Evolutionary conservation across 192 early-diverging fungal species (phyloP).

Genomic region (Gryganskiella cystojenkinii): DNA sequence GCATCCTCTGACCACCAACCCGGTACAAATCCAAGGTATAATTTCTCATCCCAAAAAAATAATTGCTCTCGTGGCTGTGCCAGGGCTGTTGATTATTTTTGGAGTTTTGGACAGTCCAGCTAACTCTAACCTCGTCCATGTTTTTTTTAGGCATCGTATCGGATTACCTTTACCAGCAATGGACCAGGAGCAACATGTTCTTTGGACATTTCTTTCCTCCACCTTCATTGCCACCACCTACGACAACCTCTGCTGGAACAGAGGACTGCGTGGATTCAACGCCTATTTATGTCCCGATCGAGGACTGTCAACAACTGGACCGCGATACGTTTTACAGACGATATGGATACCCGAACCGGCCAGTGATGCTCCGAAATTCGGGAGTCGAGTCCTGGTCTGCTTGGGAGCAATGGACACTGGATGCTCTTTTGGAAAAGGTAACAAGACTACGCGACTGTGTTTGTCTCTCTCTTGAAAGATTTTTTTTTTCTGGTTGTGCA

Average conservation of each 20-base stretch:
- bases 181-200: constrained; percentile 49
- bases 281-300: constrained; percentile 31
- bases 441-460: no score
- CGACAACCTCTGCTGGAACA: background rate
- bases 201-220: constrained; percentile 53
- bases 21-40: constrained; percentile 29
- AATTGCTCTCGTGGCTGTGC: no score
- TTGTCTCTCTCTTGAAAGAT: background rate
- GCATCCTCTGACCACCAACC: constrained; percentile 26
- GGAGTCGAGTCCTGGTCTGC: constrained; percentile 56
- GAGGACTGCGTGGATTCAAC: constrained; percentile 5
- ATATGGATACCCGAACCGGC: constrained; percentile 44
- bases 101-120: background rate
- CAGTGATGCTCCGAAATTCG: constrained; percentile 51
- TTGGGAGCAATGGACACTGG: constrained; percentile 52
- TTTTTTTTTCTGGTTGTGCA: background rate
- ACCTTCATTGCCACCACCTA: constrained; percentile 19
- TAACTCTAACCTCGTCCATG: background rate
- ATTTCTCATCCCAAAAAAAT: no score
- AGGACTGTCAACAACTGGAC: constrained; percentile 37
- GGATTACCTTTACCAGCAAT: constrained; percentile 44
- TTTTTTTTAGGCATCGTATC: constrained; percentile 23
- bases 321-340: constrained; percentile 36
- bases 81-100: background rate
- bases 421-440: constrained; percentile 39